These are phyloP conservation scores for Zalaria sp. DNA, from an alignment of 2,329 filamentous ascomycete species.

Conservation along the genomic window DNA sequence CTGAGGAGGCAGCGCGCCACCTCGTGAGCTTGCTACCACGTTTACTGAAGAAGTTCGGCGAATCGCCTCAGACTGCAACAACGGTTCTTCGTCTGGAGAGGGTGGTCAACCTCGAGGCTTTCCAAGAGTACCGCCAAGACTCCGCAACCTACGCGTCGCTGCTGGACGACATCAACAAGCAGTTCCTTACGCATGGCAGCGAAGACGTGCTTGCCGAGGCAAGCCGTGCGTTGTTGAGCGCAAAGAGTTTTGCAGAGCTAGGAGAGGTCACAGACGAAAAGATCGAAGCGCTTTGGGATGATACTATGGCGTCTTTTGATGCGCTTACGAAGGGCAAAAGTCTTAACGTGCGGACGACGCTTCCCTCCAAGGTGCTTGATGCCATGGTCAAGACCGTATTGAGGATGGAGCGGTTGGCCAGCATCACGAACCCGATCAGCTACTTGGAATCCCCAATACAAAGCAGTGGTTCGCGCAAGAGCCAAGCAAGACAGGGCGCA, in stretches of 20 bases:
- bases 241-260: conserved; percentile 73
- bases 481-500: conserved; percentile 12
- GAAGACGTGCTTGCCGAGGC: conserved; percentile 75
- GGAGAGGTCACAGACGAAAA: conserved; percentile 75
- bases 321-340: conserved; percentile 54
- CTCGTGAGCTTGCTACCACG: conserved; percentile 69
- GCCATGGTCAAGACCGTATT: conserved; percentile 61
- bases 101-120: conserved; percentile 71
- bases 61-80: conserved; percentile 73
- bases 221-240: conserved; percentile 67
- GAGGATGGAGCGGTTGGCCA: conserved; percentile 68
- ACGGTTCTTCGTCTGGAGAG: conserved; percentile 77
- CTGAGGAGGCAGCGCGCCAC: conserved; percentile 65
- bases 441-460: conserved; percentile 46
- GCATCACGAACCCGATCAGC: conserved; percentile 64
- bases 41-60: conserved; percentile 84
- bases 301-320: conserved; percentile 58
- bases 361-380: conserved; percentile 50
- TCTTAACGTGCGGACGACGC: conserved; percentile 55
- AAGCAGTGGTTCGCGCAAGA: conserved; percentile 14
- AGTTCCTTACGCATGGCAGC: conserved; percentile 87
- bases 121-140: conserved; percentile 79
- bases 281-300: conserved; percentile 74
- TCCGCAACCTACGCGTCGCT: conserved; percentile 65
- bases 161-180: conserved; percentile 81